Base-by-base conservation (phyloP, 352 stramenopile genomes). In the Pythium volutum region DNA sequence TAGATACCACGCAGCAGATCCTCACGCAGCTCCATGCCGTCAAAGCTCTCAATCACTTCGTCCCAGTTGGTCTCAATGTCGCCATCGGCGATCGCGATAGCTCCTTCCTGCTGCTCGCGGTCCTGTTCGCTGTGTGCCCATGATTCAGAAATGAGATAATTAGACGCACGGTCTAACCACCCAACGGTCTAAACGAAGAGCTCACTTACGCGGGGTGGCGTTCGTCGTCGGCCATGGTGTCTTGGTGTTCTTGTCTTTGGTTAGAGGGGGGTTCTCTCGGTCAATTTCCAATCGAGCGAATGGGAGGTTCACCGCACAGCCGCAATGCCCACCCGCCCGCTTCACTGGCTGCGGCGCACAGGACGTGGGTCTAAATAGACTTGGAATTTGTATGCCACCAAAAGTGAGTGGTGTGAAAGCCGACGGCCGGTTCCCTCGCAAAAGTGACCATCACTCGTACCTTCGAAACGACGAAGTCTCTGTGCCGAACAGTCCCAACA, bases 1-100 rank as follows among this genome's bases (percentile, higher is more conserved):
- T 99, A 99, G 73, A 99, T 99, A 58, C 98, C 98, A 66, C 97
- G 88, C 29, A 99, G 91, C 45, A 99, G 82, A 73, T 99, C 96
- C 74, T 99, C 96, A 47, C 95, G 93, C 53, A 99, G 77, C 34
- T 98, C 92, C 96, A 99, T 99, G 66, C 80, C 95, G 75, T 99
- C 97, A 75, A 99, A 99, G 22, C 90, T 97, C 70, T 99, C 93
- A 65, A 99, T 98, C 36, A 96, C 89, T 76, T 99, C 96, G 66
- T 99, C 95, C 97, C 97, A 99, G 85, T 99, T 99, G 61, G 96
- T 98, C 69, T 98, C 91, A 68, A 99, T 97, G 78, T 98, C 96
- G 64, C 92, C 91, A 72, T 98, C 96, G 59, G 64, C 71, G 61
- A 95, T 81, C 26, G 87, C 71, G 27, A 89, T 77, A 47, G 86